Base-by-base conservation (phyloP, 441 rosid species). In the Gossypium lobatum region DNA sequence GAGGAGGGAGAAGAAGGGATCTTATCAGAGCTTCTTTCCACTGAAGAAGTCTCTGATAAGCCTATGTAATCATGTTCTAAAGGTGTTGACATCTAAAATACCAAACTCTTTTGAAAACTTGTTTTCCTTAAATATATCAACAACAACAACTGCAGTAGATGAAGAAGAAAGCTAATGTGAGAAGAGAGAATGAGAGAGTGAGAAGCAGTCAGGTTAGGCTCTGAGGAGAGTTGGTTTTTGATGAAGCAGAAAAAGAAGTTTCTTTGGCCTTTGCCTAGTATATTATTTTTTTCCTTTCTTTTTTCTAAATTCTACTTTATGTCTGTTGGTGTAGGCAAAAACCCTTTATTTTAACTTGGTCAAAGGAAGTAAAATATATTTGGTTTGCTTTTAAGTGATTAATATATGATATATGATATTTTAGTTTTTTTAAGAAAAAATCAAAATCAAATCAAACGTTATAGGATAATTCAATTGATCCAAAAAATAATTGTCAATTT, bases 61-160 rank as follows among this genome's bases (percentile, higher is more conserved):
- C 90, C 89, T 84, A 87, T 87, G 89, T 87, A 87, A 82, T 85
- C 91, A 82, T 89, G 89, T 63, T 86, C 93, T 10, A 78, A 67
- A 26, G 86, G 86, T 60, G 70, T n/a, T 79, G 88, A 82, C 93
- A 89, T 89, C 75, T 81, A 82, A 76, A 46, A 71, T 67, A 6
- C 26, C 4, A 67, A 26, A 25, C 59, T 25, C 52, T 42, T 31
- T 31, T 8, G 5, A 67, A 3, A 50, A 26, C 72, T 48, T 67
- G 1, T 48, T 67, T 6, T 67, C 4, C 42, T 67, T n/a, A 16
- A 42, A 39, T 57, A 39, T 54, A 60, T 57, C 31, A 6, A 18
- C 58, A 62, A 46, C 39, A 60, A 21, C 46, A 71, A 65, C 39
- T n/a, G 62, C 62, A 50, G 54, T 21, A 6, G 63, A 70, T 26